Base-by-base conservation (phyloP, 2,329 filamentous ascomycete genomes). In the Cordyceps militaris region DNA sequence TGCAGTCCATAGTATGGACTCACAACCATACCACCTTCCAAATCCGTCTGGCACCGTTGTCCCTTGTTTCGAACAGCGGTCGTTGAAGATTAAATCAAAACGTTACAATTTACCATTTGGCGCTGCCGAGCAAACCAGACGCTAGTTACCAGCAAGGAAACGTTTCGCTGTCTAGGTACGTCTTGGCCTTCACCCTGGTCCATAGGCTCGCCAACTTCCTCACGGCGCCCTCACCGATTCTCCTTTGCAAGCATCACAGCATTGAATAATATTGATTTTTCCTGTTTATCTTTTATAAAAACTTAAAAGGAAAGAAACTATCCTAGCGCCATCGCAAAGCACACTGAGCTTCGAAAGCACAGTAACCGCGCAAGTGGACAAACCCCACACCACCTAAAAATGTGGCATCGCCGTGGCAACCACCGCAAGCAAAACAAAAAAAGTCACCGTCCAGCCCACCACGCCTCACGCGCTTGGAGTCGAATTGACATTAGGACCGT, bases 401-500 rank as follows among this genome's bases (percentile, higher is more conserved):
- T 38, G 21, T 13, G 21, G 8, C 53, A 19, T 56, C 53, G 9
- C 44, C 54, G 11, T 34, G 32, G 54, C 54, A 56, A 56, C 54
- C 54, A 56, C 54, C 34, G 34, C 36, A 40, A 43, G 23, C 24
- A 56, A 56, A 56, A 56, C 54, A 56, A 56, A 40, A 19, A 2
- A 36, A 53, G 10, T 6, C 30, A 32, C n/a, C 21, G 32, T n/a
- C 8, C 44, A 3, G 9, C 16, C 40, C 30, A 24, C 14, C 13
- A 44, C 19, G 30, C 21, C 10, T 23, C 14, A n/a, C 42, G 40
- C 42, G 30, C 28, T 21, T 46, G 16, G 23, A 56, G n/a, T n/a
- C n/a, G n/a, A n/a, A n/a, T n/a, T n/a, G 52, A 49, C 54, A 56
- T 42, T 49, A 43, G 54, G 54, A 42, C 54, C 34, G 54, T 56